Evolutionary conservation across 371 early-diverging fungal species (phyloP), one percentile per base, ranked within the genome.

Genomic region (Astathelohania contejeani): DNA sequence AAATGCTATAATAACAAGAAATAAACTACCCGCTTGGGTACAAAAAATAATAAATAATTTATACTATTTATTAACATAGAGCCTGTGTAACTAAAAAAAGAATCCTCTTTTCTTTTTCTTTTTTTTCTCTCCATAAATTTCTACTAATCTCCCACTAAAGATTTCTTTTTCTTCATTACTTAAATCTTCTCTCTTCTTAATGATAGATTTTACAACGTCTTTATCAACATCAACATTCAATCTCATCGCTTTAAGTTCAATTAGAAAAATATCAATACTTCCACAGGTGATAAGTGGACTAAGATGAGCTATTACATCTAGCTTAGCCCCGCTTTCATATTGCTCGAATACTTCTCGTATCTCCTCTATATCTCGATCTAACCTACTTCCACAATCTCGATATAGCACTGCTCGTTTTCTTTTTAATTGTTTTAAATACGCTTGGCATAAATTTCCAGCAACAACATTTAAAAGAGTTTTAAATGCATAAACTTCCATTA

Each of bases 401-500:
- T 22, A 20, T 45, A 71, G 49, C 9, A 18, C 32, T 6, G 67
- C 26, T 3, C 60, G 29, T 51, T 69, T 71, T 56, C 50, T 62
- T 12, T 24, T 44, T 6, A 69, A n/a, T 51, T 60, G 58, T 14
- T 62, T 63, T 22, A 71, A 29, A 58, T 74, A 74, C 3, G 39
- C 35, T 18, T 37, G 1, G n/a, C 46, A 14, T 29, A 72, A 37
- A 1, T 29, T 42, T 7, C 19, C 43, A 9, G 57, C 14, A 38
- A 74, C 43, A 23, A 63, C 50, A 42, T 49, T 39, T 10, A 58
- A 43, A 42, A 75, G 71, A 18, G 64, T 66, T 4, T 61, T 52
- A 62, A 72, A 75, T 12, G 65, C 37, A 51, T 70, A 75, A 16
- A 69, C 71, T 24, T 46, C 53, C 75, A 75, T 75, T 26, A 61